Conservation (phyloP, 177 flowering plant genomes). For the Vitis hybrid region DNA sequence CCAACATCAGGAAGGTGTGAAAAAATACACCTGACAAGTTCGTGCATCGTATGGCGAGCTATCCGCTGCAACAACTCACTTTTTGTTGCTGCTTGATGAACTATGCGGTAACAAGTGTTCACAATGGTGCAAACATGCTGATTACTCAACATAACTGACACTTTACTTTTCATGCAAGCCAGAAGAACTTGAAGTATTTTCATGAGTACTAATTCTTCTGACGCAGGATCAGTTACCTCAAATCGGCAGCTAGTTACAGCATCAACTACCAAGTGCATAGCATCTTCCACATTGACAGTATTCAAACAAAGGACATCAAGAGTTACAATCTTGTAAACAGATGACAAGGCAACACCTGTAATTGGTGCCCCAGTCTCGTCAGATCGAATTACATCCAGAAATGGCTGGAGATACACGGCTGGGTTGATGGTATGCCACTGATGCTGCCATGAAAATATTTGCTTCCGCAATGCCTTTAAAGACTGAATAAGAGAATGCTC, state of each 20-base stretch:
- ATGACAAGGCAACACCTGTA: slow-evolving; percentile 85
- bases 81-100: slow-evolving; percentile 83
- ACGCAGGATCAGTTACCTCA: slow-evolving; percentile 91
- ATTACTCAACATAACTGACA: slow-evolving; percentile 68
- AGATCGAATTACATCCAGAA: slow-evolving; percentile 82
- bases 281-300: slow-evolving; percentile 63
- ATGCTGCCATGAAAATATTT: slow-evolving; percentile 73
- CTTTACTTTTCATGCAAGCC: slow-evolving; percentile 86
- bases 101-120: slow-evolving; percentile 83
- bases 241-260: slow-evolving; percentile 88
- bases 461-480: slow-evolving; percentile 61
- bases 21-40: slow-evolving; percentile 77
- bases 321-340: slow-evolving; percentile 73
- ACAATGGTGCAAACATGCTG: slow-evolving; percentile 91
- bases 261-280: slow-evolving; percentile 81
- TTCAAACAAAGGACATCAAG: slow-evolving; percentile 67
- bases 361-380: slow-evolving; percentile 96
- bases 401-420: slow-evolving; percentile 70
- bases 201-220: slow-evolving; percentile 88
- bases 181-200: slow-evolving; percentile 90
- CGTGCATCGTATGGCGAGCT: slow-evolving; percentile 90
- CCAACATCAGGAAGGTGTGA: slow-evolving; percentile 60
- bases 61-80: slow-evolving; percentile 81
- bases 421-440: slow-evolving; percentile 70
- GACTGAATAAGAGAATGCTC: slow-evolving; percentile 81